These are phyloP conservation scores for Colletotrichum somersetense DNA, from an alignment of 2,329 filamentous ascomycete species.

Conservation along the genomic window DNA sequence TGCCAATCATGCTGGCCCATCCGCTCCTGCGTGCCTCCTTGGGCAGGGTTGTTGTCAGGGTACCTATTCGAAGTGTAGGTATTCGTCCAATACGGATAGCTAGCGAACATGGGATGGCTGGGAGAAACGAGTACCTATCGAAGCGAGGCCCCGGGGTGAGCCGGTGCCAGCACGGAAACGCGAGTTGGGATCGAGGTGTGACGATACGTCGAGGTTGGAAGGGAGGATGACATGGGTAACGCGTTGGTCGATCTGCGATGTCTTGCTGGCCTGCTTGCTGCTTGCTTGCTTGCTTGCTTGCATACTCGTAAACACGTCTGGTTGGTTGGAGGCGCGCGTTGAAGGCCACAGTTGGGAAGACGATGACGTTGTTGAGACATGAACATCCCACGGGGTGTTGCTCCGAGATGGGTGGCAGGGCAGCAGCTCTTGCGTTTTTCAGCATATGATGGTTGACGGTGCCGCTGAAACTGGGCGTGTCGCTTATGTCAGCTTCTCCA, in stretches of 20 bases:
- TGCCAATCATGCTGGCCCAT: conserved; percentile 27
- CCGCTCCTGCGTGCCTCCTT: conserved; percentile 4
- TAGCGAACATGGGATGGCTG: conserved; percentile 27
- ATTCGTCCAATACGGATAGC: background rate
- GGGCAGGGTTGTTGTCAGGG: background rate
- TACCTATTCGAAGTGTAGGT: too few species aligned
- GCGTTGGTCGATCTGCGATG: conserved; percentile 6
- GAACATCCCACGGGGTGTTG: conserved; percentile 22
- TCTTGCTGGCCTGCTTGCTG: conserved; percentile 6
- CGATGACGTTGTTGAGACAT: conserved; percentile 42
- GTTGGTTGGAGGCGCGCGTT: conserved; percentile 14
- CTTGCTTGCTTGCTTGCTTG: conserved; percentile 10
- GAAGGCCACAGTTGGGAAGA: conserved; percentile 18
- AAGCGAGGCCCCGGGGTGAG: too few species aligned
- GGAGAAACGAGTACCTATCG: conserved; percentile 14
- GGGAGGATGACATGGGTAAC: background rate
- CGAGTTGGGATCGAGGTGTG: background rate
- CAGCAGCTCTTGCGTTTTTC: background rate
- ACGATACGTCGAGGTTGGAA: background rate
- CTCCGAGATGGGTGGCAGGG: background rate
- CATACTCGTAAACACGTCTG: conserved; percentile 9
- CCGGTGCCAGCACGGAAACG: background rate
- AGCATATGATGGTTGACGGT: background rate
- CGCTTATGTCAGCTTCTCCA: background rate
- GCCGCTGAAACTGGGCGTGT: conserved; percentile 2